Conservation (phyloP, 202 grass and related monocot species). For the Panicum hallii region DNA sequence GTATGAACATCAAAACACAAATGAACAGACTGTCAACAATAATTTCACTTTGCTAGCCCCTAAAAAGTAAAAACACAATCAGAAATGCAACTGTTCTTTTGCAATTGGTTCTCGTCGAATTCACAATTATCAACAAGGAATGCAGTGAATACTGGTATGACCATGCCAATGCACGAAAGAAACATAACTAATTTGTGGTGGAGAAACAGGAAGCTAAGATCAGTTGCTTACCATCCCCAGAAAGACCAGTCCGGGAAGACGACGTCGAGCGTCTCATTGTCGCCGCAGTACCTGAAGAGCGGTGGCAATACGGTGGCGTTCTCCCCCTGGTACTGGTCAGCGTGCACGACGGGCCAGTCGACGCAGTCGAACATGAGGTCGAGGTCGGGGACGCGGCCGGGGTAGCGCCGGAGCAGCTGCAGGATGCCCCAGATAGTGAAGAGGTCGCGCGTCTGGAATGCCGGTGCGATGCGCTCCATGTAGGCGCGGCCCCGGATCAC, state of each 20-base stretch:
- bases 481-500: constrained; percentile 70
- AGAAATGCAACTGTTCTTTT: background rate
- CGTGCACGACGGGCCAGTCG: constrained; percentile 66
- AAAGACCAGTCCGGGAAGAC: constrained; percentile 98
- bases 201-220: background rate
- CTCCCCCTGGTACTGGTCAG: constrained; percentile 53
- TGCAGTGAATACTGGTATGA: constrained; percentile 15
- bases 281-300: constrained; percentile 81
- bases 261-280: constrained; percentile 68
- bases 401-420: constrained; percentile 87
- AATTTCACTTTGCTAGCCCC: constrained; percentile 16
- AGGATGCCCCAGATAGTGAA: constrained; percentile 97
- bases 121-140: background rate
- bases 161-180: background rate
- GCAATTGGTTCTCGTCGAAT: background rate
- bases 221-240: constrained; percentile 90
- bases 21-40: background rate
- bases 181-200: background rate
- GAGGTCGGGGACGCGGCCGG: constrained; percentile 79
- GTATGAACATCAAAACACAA: constrained; percentile 23
- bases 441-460: constrained; percentile 81
- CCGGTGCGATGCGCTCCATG: constrained; percentile 64
- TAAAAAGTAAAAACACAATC: background rate
- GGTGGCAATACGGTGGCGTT: constrained; percentile 62
- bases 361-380: constrained; percentile 98